Conservation (phyloP, 2,329 filamentous ascomycete genomes). For the Aureobasidium sp. region DNA sequence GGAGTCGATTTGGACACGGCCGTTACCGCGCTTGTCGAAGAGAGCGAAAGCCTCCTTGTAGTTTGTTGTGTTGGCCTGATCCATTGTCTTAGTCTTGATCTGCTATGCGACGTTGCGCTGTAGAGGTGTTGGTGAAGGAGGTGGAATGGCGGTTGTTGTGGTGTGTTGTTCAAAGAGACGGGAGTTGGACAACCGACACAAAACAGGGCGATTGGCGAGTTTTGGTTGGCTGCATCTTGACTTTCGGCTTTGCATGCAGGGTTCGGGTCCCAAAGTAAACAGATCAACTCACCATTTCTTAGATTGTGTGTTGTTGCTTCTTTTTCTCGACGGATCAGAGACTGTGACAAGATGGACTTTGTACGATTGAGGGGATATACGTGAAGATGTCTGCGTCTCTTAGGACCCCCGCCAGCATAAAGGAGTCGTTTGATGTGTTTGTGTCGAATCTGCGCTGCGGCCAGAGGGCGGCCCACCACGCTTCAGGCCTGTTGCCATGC, state of each 20-base stretch:
- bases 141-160: conserved; percentile 8
- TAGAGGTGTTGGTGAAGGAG: not conserved
- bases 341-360: not conserved
- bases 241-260: conserved; percentile 11
- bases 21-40: conserved; percentile 98
- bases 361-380: not conserved
- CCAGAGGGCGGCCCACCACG: not conserved
- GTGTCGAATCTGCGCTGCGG: conserved; percentile 6
- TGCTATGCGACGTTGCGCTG: not conserved
- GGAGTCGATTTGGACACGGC: conserved; percentile 76
- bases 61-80: conserved; percentile 80
- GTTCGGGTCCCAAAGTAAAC: conserved; percentile 1
- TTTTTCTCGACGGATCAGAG: not conserved
- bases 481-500: conserved; percentile 6
- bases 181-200: not conserved
- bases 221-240: conserved; percentile 8
- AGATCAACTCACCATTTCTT: conserved; percentile 8
- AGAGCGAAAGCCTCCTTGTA: conserved; percentile 99
- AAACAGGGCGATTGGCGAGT: conserved; percentile 10
- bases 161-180: not conserved
- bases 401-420: not conserved
- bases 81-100: conserved; percentile 11
- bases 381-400: conserved; percentile 3
- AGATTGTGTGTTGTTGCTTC: not conserved
- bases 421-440: conserved; percentile 12